Conservation (phyloP, 495 filamentous ascomycete species). For the Umbilicaria muhlenbergii region DNA sequence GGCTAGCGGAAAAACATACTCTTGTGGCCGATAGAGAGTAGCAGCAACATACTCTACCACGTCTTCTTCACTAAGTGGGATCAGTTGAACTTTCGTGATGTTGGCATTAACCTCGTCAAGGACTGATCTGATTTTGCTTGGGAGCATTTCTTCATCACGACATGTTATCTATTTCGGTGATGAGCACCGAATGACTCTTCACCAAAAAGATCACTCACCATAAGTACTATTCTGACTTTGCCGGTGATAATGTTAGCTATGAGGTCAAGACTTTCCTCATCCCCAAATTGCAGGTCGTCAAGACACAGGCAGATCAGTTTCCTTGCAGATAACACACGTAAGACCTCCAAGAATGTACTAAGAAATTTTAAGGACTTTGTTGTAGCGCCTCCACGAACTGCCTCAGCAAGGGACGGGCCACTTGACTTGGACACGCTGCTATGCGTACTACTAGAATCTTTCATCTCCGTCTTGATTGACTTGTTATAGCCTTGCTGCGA, state of each 20-base stretch:
- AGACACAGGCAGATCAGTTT: conserved; percentile 72
- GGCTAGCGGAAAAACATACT: conserved; percentile 41
- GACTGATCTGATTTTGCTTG: conserved; percentile 21
- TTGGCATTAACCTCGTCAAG: conserved; percentile 27
- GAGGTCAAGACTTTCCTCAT: conserved; percentile 69
- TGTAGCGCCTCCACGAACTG: conserved; percentile 50
- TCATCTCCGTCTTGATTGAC: conserved; percentile 6
- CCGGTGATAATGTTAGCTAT: conserved; percentile 56
- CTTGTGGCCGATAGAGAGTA: conserved; percentile 46
- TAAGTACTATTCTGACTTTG: conserved; percentile 61
- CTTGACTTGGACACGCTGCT: conserved; percentile 2
- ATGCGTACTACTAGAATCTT: background rate
- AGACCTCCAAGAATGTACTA: conserved; percentile 72
- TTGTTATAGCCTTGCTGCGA: conserved; percentile 3
- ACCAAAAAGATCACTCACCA: conserved; percentile 48
- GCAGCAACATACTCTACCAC: conserved; percentile 61
- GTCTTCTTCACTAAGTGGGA: conserved; percentile 56
- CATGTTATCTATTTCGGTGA: conserved; percentile 12
- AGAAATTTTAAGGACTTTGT: conserved; percentile 64
- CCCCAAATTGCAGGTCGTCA: conserved; percentile 78
- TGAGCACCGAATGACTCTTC: conserved; percentile 15
- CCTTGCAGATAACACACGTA: conserved; percentile 58
- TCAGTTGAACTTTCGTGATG: conserved; percentile 50
- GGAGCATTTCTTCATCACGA: conserved; percentile 10
- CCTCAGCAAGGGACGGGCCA: conserved; percentile 27